Evolutionary conservation across 495 filamentous ascomycete species (phyloP), one percentile per base, ranked within the genome.

Genomic region (Parmelia sp.): DNA sequence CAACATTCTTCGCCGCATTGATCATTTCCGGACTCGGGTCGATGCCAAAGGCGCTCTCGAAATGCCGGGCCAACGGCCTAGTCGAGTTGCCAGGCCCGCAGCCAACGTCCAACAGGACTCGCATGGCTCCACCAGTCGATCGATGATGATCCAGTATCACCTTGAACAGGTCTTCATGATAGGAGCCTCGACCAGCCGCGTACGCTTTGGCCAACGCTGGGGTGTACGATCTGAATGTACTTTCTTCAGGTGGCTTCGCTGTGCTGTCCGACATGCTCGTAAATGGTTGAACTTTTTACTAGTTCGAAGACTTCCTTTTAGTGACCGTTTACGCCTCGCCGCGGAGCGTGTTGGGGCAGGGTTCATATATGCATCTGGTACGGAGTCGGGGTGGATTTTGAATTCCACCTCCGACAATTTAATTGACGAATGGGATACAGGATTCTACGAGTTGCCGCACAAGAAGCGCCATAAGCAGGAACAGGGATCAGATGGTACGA

Each of bases 21-120:
- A 86, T 80, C 84, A 87, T 88, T 14, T 76, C 77, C 39, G 74
- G 70, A 14, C 77, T 78, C 0, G 83, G 74, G 64, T 88, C 84
- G n/a, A 80, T 62, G 10, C 83, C 84, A 56, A 81, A 76, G 21
- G 75, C 77, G 25, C 73, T 66, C n/a, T 61, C 57, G 64, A 85
- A 84, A 55, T 74, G 72, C 2, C 70, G 66, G 0, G 75, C 73
- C 6, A 85, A 66, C 12, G 65, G 69, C 5, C 75, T 74, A 1
- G 73, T 71, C 0, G 76, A 79, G 45, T 68, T 76, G 21, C 83
- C 83, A 0, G 83, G 81, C 0, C 83, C 83, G 71, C 82, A 84
- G 33, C 85, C 84, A 6, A 84, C 73, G 71, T 87, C 84, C 11
- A 86, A 64, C 3, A 85, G 57, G 3, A 72, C 74, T 19, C 73